Conservation (phyloP, 345 rosid genomes). For the Conringia planisiliqua region DNA sequence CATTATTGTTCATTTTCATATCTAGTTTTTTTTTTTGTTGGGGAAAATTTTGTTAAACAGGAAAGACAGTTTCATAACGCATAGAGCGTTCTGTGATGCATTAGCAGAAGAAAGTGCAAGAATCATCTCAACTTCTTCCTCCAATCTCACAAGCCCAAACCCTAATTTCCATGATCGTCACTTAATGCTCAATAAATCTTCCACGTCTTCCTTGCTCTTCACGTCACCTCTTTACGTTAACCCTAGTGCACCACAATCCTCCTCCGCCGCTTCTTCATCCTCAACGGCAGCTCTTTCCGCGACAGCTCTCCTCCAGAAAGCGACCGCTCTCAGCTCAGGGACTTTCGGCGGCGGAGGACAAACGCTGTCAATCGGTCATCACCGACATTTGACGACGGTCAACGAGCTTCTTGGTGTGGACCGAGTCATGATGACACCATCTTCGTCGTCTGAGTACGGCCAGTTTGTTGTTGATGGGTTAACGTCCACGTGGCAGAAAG, state of each 20-base stretch:
- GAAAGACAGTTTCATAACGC: conserved; percentile 87
- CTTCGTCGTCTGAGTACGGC: conserved; percentile 33
- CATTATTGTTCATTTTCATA: neutral
- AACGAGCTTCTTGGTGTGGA: conserved; percentile 29
- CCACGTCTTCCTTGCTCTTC: conserved; percentile 28
- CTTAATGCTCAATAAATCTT: neutral
- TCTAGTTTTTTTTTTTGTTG: neutral
- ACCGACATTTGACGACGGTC: conserved; percentile 14
- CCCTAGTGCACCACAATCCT: conserved; percentile 27
- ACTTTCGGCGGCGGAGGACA: conserved; percentile 26
- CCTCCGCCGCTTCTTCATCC: conserved; percentile 29
- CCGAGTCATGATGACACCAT: conserved; percentile 20
- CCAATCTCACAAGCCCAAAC: conserved; percentile 44
- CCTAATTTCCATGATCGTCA: conserved; percentile 26
- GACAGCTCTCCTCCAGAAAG: conserved; percentile 93
- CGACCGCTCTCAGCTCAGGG: conserved; percentile 50
- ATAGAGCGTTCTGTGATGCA: conserved; percentile 87
- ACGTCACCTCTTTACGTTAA: conserved; percentile 31
- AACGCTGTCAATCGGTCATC: conserved; percentile 38
- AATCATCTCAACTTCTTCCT: conserved; percentile 33
- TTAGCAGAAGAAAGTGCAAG: conserved; percentile 77
- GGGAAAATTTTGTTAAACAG: conserved; percentile 34
- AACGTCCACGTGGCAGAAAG: conserved; percentile 57
- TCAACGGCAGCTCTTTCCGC: conserved; percentile 54
- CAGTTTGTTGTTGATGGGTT: conserved; percentile 36